Evolutionary conservation across 805 yeast genomes (phyloP), one percentile per base, ranked within the genome.

Genomic region (Metschnikowia aberdeeniae): DNA sequence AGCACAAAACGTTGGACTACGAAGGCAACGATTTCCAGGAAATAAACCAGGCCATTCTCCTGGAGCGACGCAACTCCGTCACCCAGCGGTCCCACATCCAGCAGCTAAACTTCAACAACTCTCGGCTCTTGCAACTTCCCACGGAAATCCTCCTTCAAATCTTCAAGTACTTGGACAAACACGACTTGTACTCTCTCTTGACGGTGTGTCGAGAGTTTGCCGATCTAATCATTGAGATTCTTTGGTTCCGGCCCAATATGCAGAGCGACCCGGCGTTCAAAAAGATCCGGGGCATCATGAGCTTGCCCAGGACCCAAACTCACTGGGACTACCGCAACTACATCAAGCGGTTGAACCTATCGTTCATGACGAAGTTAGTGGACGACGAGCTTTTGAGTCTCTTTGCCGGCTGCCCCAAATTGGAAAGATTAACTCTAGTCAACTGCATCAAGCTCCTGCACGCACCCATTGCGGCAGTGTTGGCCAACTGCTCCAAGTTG

Each of bases 171-270:
- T 66, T 85, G 42, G 80, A 75, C 39, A 74, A 84, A 34, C 79
- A 76, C 52, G 89, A 84, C 55, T 67, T 82, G 47, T 80, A 79
- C 24, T 71, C 80, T 11, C 64, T 84, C 19, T 67, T 88, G 50
- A 73, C 88, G 1, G 90, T 88, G 6, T 89, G 96, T 64, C 81
- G 80, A 55, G 77, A 81, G 49, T 89, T 96, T 85, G 86, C 89
- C 9, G 78, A 80, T 53, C 70, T 86, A 34, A 81, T 86, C 11
- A 81, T 89, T 9, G 96, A 87, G 56, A 73, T 84, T 34, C 68
- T 90, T 27, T 90, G 97, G 95, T 86, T 87, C 60, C 77, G 98
- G 47, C 97, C 97, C 3, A 78, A 78, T 35, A 73, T 87, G 63
- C 78, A 76, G 50, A 71, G 73, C 48, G 73, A 71, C 37, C 47